phyloP scores from a whole-genome alignment of 2,329 filamentous ascomycete genomes.

The Apiospora saccharicola region DNA sequence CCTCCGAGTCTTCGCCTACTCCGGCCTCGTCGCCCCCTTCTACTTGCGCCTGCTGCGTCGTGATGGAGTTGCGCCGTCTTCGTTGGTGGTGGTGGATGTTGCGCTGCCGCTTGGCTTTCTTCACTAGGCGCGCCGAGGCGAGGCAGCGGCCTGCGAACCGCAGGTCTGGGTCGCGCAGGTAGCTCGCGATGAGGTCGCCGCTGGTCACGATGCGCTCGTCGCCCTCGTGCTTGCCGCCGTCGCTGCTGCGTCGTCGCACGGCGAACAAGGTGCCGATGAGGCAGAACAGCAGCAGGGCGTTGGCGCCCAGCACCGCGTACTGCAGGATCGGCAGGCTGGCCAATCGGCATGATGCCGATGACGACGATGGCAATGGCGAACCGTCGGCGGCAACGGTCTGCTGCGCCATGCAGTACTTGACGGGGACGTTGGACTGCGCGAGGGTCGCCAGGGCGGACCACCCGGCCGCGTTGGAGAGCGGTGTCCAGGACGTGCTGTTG shows the following conservation, averaged over 20 bases:
- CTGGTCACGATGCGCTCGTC: constrained; percentile 26
- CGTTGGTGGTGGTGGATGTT: neutral
- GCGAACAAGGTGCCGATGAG: constrained; percentile 22
- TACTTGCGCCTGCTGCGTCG: neutral
- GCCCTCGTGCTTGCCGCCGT: neutral
- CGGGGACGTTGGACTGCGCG: constrained; percentile 20
- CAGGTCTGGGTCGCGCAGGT: constrained; percentile 24
- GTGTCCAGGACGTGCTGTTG: constrained; percentile 22
- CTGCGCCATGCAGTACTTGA: constrained; percentile 23
- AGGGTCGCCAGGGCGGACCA: constrained; percentile 9
- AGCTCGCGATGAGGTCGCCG: constrained; percentile 27
- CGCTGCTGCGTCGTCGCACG: neutral
- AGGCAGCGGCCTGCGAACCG: constrained; percentile 25
- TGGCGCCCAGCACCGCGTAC: constrained; percentile 22
- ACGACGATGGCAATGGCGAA: neutral
- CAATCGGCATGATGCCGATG: neutral
- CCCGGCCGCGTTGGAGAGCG: neutral
- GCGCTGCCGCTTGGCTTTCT: neutral
- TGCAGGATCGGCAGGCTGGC: constrained; percentile 9
- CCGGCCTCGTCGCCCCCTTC: neutral
- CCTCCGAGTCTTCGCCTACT: neutral
- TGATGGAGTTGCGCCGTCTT: neutral
- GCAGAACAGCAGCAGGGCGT: constrained; percentile 24
- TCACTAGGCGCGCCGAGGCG: constrained; percentile 18
- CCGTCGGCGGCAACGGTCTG: neutral